These are phyloP conservation scores for Fusarium pseudoanthophilum DNA, from an alignment of 2,329 filamentous ascomycete species.

Conservation along the genomic window DNA sequence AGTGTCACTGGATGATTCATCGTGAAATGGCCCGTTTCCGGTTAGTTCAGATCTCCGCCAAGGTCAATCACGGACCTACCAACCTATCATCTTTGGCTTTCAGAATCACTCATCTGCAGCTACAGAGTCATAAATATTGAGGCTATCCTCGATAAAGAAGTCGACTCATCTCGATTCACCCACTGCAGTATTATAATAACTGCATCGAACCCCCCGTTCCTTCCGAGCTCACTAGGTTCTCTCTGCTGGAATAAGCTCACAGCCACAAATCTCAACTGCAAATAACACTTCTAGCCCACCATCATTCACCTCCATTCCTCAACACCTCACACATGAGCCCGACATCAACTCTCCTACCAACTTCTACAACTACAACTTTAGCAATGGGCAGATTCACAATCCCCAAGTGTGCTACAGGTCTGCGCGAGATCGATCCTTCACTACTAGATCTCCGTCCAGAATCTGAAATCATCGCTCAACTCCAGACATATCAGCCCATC, in stretches of 20 bases:
- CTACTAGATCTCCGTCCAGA: slow-evolving; percentile 46
- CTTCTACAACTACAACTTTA: background rate
- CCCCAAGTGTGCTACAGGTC: slow-evolving; percentile 15
- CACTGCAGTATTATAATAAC: background rate
- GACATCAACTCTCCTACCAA: background rate
- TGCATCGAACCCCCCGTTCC: fast-evolving
- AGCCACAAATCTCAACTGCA: too few relatives aligned
- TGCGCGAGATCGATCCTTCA: slow-evolving; percentile 2
- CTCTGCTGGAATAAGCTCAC: too few relatives aligned
- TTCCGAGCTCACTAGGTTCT: too few relatives aligned
- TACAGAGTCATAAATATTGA: background rate
- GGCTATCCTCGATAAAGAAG: background rate
- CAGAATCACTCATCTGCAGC: background rate
- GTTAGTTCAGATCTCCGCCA: background rate
- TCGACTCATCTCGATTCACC: slow-evolving; percentile 14
- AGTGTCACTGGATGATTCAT: background rate
- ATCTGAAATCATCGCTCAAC: slow-evolving; percentile 45
- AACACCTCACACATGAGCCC: background rate
- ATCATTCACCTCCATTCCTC: background rate
- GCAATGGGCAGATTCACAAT: slow-evolving; percentile 17
- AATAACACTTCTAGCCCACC: too few relatives aligned
- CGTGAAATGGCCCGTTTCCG: background rate
- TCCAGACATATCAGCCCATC: slow-evolving; percentile 46
- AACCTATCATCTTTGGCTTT: background rate
- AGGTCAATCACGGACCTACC: too few relatives aligned